Conservation (phyloP, 2,329 filamentous ascomycete genomes). For the Colletotrichum spinosum region DNA sequence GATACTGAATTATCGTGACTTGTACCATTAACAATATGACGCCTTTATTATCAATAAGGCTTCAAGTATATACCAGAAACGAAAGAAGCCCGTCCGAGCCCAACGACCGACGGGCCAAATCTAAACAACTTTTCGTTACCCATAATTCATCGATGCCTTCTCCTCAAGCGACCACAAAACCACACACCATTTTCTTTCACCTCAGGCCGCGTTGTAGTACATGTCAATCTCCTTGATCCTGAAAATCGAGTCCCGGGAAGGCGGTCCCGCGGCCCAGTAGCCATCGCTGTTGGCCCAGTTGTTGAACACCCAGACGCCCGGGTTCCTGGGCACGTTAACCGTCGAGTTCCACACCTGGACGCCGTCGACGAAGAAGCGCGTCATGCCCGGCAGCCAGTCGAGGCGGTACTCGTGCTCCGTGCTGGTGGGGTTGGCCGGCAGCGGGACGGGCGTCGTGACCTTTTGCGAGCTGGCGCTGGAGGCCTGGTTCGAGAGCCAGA, state of each 20-base stretch:
- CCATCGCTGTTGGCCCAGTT: slow-evolving; percentile 46
- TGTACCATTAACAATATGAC: too few species aligned
- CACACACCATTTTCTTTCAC: too few species aligned
- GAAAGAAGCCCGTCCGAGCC: too few species aligned
- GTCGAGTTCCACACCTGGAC: slow-evolving; percentile 41
- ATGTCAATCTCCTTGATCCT: slow-evolving; percentile 21
- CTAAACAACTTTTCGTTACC: too few species aligned
- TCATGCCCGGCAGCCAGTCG: slow-evolving; percentile 42
- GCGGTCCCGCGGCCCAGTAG: slow-evolving; percentile 44
- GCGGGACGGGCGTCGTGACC: slow-evolving; percentile 27
- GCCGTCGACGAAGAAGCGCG: slow-evolving; percentile 43
- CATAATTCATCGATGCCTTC: too few species aligned
- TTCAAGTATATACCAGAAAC: too few species aligned
- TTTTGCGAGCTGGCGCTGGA: slow-evolving; percentile 3
- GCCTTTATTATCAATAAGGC: too few species aligned
- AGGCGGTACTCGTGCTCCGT: slow-evolving; percentile 46
- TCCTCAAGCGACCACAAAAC: too few species aligned
- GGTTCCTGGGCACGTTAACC: slow-evolving; percentile 40
- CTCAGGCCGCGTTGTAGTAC: slow-evolving; percentile 42
- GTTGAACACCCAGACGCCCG: slow-evolving; percentile 45
- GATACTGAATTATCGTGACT: too few species aligned
- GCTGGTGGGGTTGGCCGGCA: slow-evolving; percentile 39
- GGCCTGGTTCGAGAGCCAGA: slow-evolving; percentile 19
- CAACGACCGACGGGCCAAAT: too few species aligned
- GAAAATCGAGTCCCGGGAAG: slow-evolving; percentile 40